Evolutionary conservation across 805 yeast genomes (phyloP), one percentile per base, ranked within the genome.

Genomic region (Myxozyma sirexii): DNA sequence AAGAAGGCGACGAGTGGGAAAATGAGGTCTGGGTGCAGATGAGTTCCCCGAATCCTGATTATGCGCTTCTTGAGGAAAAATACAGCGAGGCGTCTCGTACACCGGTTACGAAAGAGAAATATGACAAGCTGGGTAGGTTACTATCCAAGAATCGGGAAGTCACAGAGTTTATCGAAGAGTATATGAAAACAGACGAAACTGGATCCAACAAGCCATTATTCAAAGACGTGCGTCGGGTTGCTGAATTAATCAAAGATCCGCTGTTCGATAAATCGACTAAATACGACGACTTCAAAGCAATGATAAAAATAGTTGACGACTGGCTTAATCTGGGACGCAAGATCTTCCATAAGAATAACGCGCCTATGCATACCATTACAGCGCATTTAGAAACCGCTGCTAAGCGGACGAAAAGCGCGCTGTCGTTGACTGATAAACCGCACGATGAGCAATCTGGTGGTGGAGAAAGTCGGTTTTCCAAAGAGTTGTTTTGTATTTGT

Each of bases 401-500:
- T 31, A 68, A 66, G 54, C 62, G 63, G 41, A 66, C 64, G 4
- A 38, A 24, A 27, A 64, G 38, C 43, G 69, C 72, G 8, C 64
- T 74, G n/a, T 64, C 70, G 48, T 17, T 66, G 17, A 15, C 21
- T 1, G 53, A 48, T 37, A 48, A 23, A 24, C 53, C 53, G 10
- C 43, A 19, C 4, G 43, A 35, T 23, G 31, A 23, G 23, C 53
- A 48, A 26, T 26, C 45, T 39, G 31, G n/a, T 19, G 52, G 23
- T 4, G 33, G 10, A 7, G 57, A 41, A 15, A 37, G 37, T 48
- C n/a, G 23, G 26, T 21, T 33, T 7, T 19, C 57, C 4, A 62
- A 46, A 24, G 61, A 45, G 33, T 12, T 76, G 4, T 82, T 78
- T 68, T 79, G 81, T 10, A 68, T 75, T 49, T 78, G 79, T 53